Evolutionary conservation across 2,329 filamentous ascomycete genomes (phyloP), one percentile per base, ranked within the genome.

Genomic region (Neofusicoccum umdonicola): DNA sequence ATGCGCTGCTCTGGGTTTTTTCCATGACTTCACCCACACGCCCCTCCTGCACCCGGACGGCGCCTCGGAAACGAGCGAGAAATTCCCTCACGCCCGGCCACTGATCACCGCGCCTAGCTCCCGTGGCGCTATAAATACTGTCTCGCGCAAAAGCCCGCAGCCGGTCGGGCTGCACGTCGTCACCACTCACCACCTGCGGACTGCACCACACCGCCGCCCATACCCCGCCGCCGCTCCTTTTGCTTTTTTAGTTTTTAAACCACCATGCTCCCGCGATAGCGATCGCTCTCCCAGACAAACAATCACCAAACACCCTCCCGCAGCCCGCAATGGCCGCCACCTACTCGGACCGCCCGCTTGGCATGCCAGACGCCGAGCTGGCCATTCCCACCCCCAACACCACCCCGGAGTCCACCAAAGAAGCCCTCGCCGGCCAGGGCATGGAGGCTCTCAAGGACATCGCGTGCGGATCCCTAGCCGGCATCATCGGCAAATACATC

Each of bases 401-500:
- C 56, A 41, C 42, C 7, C 62, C 51, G 22, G 62, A 64, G 17
- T 39, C 37, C 17, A 47, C 63, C 15, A 65, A 67, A 45, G 68
- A 64, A 35, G 67, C 69, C 8, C 62, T 65, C 17, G 62, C 64
- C 51, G 71, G 77, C 64, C 83, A 87, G 71, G 83, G 83, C 57
- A 69, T 83, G 35, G 90, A 95, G 72, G 91, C 92, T 4, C 72
- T 94, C 45, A 93, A 97, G 77, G 93, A 98, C 73, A 87, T 99
- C 64, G 74, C 89, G 11, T 98, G 92, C 76, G 95, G 95, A 75
- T 97, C 94, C 66, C 87, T 93, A 79, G 93, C 94, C 63, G 95
- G 95, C 66, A 87, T 96, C 66, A 88, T 92, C 41, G 94, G 94
- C 67, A 99, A 98, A 82, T 92, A 94, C 77, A 94, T 99, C 74